Evolutionary conservation across 805 yeast species (phyloP).

Genomic region (Wickerhamiella musiphila): DNA sequence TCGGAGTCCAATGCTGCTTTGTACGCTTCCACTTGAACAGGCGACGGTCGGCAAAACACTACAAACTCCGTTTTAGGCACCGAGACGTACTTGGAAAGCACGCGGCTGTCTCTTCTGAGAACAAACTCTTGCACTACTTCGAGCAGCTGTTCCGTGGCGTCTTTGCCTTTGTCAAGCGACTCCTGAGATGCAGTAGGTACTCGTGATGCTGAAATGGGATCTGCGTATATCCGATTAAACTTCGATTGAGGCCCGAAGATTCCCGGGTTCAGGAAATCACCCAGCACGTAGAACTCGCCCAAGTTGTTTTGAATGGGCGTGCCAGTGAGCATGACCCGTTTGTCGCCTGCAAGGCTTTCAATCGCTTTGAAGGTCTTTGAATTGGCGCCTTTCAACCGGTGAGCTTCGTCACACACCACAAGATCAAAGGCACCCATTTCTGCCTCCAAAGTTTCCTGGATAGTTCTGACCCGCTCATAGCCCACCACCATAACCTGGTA

Average conservation of each 20-base stretch:
- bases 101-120: constrained; percentile 49
- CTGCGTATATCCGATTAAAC: constrained; percentile 33
- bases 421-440: constrained; percentile 34
- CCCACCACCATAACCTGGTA: constrained; percentile 76
- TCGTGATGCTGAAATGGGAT: constrained; percentile 57
- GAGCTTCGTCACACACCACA: constrained; percentile 90
- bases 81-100: constrained; percentile 37
- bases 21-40: constrained; percentile 39
- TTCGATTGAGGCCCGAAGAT: constrained; percentile 43
- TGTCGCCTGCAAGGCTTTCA: constrained; percentile 34
- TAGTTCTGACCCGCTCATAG: constrained; percentile 62
- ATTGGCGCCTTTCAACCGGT: constrained; percentile 57
- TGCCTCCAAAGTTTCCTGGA: constrained; percentile 1
- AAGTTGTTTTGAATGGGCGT: constrained; percentile 92
- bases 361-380: constrained; percentile 58
- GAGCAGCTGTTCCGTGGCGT: constrained; percentile 44
- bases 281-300: constrained; percentile 60
- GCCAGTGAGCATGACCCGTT: constrained; percentile 58
- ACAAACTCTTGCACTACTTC: constrained; percentile 47
- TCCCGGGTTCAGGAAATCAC: constrained; percentile 75
- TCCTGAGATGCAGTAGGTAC: constrained; percentile 39
- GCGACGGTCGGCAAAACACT: constrained; percentile 62
- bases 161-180: constrained; percentile 39
- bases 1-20: constrained; percentile 22
- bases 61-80: constrained; percentile 60